These are phyloP conservation scores for Suillus luteus DNA, from an alignment of 768 basidiomycete species.

Conservation along the genomic window DNA sequence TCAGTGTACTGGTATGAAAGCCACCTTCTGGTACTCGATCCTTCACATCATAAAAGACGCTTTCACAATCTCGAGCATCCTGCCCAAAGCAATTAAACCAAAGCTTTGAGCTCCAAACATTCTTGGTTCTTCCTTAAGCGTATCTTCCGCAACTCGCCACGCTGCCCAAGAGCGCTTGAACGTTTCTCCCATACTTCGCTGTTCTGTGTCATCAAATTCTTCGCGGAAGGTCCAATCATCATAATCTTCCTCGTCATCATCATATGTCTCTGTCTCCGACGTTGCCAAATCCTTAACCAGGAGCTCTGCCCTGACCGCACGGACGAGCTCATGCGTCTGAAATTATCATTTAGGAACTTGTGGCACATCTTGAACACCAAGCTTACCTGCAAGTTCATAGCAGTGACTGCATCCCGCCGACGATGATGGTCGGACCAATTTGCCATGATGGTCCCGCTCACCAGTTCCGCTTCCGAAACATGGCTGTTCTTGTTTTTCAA, in stretches of 20 bases:
- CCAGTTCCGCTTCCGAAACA: slow-evolving; percentile 44
- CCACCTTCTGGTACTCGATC: background rate
- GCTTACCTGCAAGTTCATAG: slow-evolving; percentile 48
- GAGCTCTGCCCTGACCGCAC: slow-evolving; percentile 38
- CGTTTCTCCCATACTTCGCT: slow-evolving; percentile 29
- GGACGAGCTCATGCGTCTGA: slow-evolving; percentile 43
- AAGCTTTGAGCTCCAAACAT: slow-evolving; percentile 47
- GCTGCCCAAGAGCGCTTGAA: slow-evolving; percentile 48
- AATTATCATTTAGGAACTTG: slow-evolving; percentile 5
- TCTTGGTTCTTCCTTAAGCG: slow-evolving; percentile 25
- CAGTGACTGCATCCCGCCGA: slow-evolving; percentile 39
- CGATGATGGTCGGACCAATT: slow-evolving; percentile 45
- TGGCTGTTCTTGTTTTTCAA: slow-evolving; percentile 37
- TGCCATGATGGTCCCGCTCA: slow-evolving; percentile 48
- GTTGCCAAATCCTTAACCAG: slow-evolving; percentile 15
- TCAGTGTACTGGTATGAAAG: background rate
- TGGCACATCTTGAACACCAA: background rate
- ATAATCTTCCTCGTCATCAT: slow-evolving; percentile 30
- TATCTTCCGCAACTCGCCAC: slow-evolving; percentile 42
- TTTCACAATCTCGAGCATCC: slow-evolving; percentile 44
- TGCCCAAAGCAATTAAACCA: slow-evolving; percentile 46
- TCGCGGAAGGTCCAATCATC: slow-evolving; percentile 25
- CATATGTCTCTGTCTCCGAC: slow-evolving; percentile 16
- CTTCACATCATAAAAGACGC: slow-evolving; percentile 16
- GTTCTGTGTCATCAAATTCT: slow-evolving; percentile 25